These are phyloP conservation scores for Kwoniella sp. DNA, from an alignment of 768 basidiomycete species.

Conservation along the genomic window DNA sequence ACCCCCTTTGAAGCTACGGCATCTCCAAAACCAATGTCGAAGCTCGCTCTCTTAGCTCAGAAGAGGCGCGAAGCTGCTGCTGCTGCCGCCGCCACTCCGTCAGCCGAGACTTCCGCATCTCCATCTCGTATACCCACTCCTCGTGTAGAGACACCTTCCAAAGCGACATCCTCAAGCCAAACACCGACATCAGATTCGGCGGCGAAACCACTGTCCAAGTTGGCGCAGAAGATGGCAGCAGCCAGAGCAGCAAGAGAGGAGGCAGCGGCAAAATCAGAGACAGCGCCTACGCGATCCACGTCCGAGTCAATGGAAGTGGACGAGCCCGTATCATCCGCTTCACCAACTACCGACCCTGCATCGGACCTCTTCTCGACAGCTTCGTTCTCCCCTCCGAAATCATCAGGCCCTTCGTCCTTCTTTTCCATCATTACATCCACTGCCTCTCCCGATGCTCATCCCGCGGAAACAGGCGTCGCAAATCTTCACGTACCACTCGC, in stretches of 20 bases:
- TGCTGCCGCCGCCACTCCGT: constrained; percentile 40
- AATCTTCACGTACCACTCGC: constrained; percentile 35
- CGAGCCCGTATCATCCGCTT: background rate
- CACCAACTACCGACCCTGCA: background rate
- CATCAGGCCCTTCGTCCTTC: constrained; percentile 31
- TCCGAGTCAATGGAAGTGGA: constrained; percentile 4
- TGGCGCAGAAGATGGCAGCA: constrained; percentile 53
- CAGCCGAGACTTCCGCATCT: constrained; percentile 38
- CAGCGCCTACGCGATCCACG: background rate
- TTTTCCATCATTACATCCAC: constrained; percentile 29
- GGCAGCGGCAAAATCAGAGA: too few species aligned
- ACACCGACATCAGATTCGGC: constrained; percentile 43
- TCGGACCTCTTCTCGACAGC: constrained; percentile 28
- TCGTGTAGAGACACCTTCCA: constrained; percentile 3
- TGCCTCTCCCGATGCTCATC: constrained; percentile 4
- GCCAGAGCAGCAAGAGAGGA: too few species aligned
- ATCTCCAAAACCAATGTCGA: constrained; percentile 48
- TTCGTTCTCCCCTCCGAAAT: background rate
- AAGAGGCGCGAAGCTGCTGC: constrained; percentile 39
- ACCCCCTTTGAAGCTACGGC: too few species aligned
- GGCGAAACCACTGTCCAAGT: constrained; percentile 57
- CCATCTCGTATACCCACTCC: constrained; percentile 20
- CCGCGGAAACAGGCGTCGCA: constrained; percentile 13
- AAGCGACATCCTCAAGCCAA: constrained; percentile 1
- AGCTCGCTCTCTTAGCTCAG: constrained; percentile 54